Base-by-base conservation (phyloP, 2,329 filamentous ascomycete species). In the Cadophora sp. region DNA sequence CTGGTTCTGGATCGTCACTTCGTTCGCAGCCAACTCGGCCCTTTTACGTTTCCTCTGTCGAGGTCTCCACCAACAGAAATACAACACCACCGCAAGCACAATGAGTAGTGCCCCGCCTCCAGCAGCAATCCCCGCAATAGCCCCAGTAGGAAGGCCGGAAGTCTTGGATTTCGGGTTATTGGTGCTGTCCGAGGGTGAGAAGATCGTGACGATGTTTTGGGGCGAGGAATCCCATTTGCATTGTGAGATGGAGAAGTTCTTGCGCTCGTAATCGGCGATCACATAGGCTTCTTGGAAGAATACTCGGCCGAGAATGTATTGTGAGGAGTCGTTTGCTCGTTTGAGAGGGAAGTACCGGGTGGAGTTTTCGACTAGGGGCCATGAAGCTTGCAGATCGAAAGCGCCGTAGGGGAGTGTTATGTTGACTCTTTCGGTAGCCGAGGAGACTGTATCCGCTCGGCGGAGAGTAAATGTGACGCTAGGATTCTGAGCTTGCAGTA, bases 261-360 rank as follows among this genome's bases (percentile, higher is more conserved):
- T 70, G 13, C 78, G 77, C 66, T 81, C 79, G 66, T 80, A 81
- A 69, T 81, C 79, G 36, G 75, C 78, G 30, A 70, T 64, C 1
- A 68, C 55, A n/a, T 71, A 72, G 18, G 76, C 76, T 70, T 81
- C 79, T 71, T 81, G 79, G 33, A 81, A 72, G 65, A 81, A 80
- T 4, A 73, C 72, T 60, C 79, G 73, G 24, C 79, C 79, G 41
- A 81, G 72, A 8, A 75, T 78, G 66, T 78, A 80, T 67, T 79
- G 77, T n/a, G 74, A 74, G 4, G 68, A 68, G 56, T 78, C 75
- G 0, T 70, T 67, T 6, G 78, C 75, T 56, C 70, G 73, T 50
- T 77, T 75, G 9, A 81, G 67, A 4, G 79, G 79, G 63, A 80
- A 80, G 69, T 80, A 81, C 4, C 67, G 62, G 4, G 75, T 66